Evolutionary conservation across 768 basidiomycete genomes (phyloP), one percentile per base, ranked within the genome.

Genomic region (Boletus sp.): DNA sequence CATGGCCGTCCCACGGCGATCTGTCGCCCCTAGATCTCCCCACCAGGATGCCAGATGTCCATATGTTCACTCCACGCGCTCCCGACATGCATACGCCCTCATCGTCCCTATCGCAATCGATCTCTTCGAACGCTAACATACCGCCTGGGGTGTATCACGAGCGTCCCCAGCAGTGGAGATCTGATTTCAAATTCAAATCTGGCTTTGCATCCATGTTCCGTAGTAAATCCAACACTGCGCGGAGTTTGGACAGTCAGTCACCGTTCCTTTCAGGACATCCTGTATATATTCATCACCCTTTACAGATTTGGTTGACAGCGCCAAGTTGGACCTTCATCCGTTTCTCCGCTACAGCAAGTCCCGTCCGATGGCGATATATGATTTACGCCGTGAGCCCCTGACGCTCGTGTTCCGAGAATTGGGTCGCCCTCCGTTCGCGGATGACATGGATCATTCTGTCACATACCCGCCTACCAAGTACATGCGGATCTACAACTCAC

Each of bases 401-500:
- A 64, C 71, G 20, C 62, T 84, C 44, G 58, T 74, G 17, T 81
- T 86, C 65, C 77, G 76, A 51, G 77, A 70, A 18, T 68, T 85
- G 24, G 59, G 70, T 8, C 78, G 81, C 4, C 68, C 64, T 1
- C 75, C 74, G 35, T 81, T 79, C 57, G 58, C 67, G 5, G 76
- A 76, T 49, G 85, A 88, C 63, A 77, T 85, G 59, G 73, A 76
- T 12, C 83, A 82, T 44, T 76, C 82, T 50, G 81, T 80, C 24
- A 81, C 81, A 14, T 73, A 75, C 40, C 85, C 85, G 1, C 76
- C 83, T 2, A 71, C 79, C 0, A 64, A 71, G 6, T 70, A 69
- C 54, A 78, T 88, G 74, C 82, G 84, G 12, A 64, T 89, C 49
- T 83, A 77, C 63, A 84, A 86, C 67, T 70, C 79, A 0, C 72